phyloP scores from a whole-genome alignment of 2,329 filamentous ascomycete species.

The Pyricularia sp. region DNA sequence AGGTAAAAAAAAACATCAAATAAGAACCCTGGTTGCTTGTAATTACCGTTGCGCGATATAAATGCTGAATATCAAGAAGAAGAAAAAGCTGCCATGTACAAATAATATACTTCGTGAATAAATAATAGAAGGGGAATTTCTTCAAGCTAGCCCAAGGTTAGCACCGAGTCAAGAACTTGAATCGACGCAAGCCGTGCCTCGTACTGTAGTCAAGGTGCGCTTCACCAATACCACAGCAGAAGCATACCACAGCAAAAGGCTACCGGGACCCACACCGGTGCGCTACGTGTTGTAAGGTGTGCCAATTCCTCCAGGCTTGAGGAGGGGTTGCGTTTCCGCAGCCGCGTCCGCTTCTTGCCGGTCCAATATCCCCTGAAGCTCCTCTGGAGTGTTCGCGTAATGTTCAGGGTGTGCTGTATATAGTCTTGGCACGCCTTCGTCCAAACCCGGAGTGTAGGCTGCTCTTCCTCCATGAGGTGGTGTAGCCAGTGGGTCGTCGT shows the following conservation, averaged over 20 bases:
- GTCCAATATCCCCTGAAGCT: constrained; percentile 35
- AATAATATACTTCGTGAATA: neutral
- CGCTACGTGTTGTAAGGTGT: constrained; percentile 18
- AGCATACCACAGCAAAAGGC: neutral
- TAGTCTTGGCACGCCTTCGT: constrained; percentile 35
- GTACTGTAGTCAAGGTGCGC: neutral
- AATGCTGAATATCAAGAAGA: neutral
- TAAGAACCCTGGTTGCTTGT: neutral
- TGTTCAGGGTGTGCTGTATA: constrained; percentile 39
- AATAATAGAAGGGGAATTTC: neutral
- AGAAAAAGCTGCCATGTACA: neutral
- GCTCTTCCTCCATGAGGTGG: neutral
- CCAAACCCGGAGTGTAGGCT: constrained; percentile 26
- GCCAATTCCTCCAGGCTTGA: constrained; percentile 36
- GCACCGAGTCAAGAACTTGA: neutral
- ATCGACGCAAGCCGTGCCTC: neutral
- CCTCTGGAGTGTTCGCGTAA: constrained; percentile 37
- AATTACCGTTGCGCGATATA: neutral
- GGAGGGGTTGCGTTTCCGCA: constrained; percentile 35
- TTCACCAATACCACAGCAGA: neutral
- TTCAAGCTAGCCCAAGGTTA: neutral
- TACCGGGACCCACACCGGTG: neutral
- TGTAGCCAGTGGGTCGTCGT: neutral
- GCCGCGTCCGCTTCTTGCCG: constrained; percentile 37
- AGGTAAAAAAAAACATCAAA: neutral